Evolutionary conservation across 129 eudicot species (phyloP).

Genomic region (Flaveria linearis): DNA sequence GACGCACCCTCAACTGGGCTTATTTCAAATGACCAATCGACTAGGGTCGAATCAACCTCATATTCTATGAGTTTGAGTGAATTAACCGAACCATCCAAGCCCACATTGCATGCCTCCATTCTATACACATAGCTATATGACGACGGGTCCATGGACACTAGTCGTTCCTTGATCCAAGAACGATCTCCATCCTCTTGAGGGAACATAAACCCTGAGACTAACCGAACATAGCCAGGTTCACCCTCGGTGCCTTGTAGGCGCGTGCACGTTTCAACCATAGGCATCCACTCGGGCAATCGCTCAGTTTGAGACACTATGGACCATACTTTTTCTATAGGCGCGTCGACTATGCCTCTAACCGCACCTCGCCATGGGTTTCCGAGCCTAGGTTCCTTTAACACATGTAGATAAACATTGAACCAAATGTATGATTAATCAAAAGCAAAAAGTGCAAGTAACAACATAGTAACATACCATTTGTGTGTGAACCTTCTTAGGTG

Average conservation of each 20-base stretch:
- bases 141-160: constrained; percentile 48
- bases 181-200: constrained; percentile 75
- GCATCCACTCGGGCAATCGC: constrained; percentile 67
- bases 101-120: constrained; percentile 74
- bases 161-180: constrained; percentile 73
- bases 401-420: not conserved
- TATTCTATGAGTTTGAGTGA: constrained; percentile 58
- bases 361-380: constrained; percentile 56
- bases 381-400: constrained; percentile 26
- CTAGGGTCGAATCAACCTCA: constrained; percentile 58
- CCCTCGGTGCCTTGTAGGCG: constrained; percentile 62
- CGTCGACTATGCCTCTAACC: constrained; percentile 68
- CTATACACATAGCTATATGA: constrained; percentile 41
- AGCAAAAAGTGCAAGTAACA: not conserved
- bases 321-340: constrained; percentile 67
- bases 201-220: constrained; percentile 80
- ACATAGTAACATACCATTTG: constrained; percentile 19
- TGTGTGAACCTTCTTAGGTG: constrained; percentile 4
- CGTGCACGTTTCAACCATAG: constrained; percentile 76
- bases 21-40: constrained; percentile 65
- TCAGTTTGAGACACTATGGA: constrained; percentile 47
- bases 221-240: constrained; percentile 52
- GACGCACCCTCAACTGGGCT: constrained; percentile 55
- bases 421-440: not conserved
- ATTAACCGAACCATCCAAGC: constrained; percentile 63